phyloP scores from a whole-genome alignment of 306 rosid species.

The Pyrus communis region DNA sequence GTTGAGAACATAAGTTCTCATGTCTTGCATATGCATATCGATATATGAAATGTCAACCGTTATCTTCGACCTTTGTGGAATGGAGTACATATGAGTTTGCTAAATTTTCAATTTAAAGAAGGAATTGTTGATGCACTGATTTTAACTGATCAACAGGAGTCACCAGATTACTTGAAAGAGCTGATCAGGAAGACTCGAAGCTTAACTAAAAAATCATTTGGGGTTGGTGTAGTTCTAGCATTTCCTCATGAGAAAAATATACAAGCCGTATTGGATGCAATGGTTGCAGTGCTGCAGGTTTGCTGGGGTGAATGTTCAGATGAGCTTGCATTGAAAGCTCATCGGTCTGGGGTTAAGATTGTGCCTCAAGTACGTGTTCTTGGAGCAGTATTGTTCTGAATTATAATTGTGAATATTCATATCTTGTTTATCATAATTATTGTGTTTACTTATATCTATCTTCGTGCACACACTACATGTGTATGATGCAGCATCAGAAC shows the following conservation, averaged over 20 bases:
- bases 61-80: too few relatives aligned
- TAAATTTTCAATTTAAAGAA: neutral
- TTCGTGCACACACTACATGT: too few relatives aligned
- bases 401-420: neutral
- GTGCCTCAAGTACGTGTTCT: constrained; percentile 67
- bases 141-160: constrained; percentile 37
- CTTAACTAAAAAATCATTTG: constrained; percentile 77
- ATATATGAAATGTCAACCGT: too few relatives aligned
- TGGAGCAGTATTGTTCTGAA: neutral
- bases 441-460: neutral
- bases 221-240: constrained; percentile 67
- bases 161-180: constrained; percentile 57
- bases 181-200: constrained; percentile 56
- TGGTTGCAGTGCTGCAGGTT: constrained; percentile 68
- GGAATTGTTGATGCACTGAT: neutral
- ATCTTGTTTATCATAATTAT: neutral
- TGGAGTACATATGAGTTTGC: too few relatives aligned
- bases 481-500: too few relatives aligned
- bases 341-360: constrained; percentile 63
- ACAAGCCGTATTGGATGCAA: constrained; percentile 60
- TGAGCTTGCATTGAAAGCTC: constrained; percentile 59
- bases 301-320: constrained; percentile 74
- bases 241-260: constrained; percentile 72
- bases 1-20: too few relatives aligned
- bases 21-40: too few relatives aligned